Conservation (phyloP, 2,329 filamentous ascomycete genomes). For the Fusarium sterilihyphosum region DNA sequence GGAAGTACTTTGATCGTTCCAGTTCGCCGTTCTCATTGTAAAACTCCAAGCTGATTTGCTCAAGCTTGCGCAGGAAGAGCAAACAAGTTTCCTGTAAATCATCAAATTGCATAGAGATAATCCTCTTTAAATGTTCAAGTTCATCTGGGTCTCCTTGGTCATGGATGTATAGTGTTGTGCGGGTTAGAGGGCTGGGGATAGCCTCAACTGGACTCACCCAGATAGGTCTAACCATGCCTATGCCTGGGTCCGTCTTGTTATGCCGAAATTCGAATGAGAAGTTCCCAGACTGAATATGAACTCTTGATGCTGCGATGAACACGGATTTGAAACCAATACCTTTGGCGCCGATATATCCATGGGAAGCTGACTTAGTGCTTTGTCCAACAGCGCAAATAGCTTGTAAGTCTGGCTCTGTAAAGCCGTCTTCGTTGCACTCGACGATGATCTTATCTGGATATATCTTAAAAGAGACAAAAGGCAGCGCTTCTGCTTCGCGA, state of each 20-base stretch:
- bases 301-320: slow-evolving; percentile 13
- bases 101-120: slow-evolving; percentile 11
- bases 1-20: not conserved
- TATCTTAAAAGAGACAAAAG: not conserved
- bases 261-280: slow-evolving; percentile 32
- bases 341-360: not conserved
- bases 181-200: slow-evolving; percentile 3
- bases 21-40: not conserved
- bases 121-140: not conserved
- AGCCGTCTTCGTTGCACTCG: not conserved
- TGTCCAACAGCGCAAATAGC: not conserved
- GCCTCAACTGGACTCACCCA: slow-evolving; percentile 12
- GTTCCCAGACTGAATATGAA: slow-evolving; percentile 29
- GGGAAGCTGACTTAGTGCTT: not conserved
- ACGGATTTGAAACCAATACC: not conserved
- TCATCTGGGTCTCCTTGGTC: slow-evolving; percentile 8
- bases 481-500: accelerated
- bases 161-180: slow-evolving; percentile 25
- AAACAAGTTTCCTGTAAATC: slow-evolving; percentile 11
- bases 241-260: not conserved
- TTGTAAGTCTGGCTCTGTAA: not conserved
- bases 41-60: not conserved
- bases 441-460: not conserved
- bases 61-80: slow-evolving; percentile 12
- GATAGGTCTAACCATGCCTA: slow-evolving; percentile 20